Conservation (phyloP, 2,329 filamentous ascomycete genomes). For the Laburnicola sp. region DNA sequence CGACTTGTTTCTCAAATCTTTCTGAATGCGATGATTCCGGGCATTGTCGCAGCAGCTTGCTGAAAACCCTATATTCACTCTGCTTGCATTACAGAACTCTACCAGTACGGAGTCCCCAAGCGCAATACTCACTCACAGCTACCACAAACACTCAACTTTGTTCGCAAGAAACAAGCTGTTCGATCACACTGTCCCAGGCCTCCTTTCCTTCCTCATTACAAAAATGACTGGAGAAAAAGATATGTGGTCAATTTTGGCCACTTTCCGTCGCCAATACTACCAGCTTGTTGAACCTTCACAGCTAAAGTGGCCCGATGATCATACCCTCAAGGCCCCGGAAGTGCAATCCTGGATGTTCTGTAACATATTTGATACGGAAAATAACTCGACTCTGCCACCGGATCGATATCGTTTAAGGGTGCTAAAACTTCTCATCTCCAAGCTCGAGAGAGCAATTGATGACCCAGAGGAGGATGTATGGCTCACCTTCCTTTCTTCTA, state of each 20-base stretch:
- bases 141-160: neutral
- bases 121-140: too few species aligned
- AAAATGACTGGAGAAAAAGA: slow-evolving; percentile 6
- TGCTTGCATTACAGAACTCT: too few species aligned
- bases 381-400: slow-evolving; percentile 62
- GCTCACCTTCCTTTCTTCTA: slow-evolving; percentile 45
- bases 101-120: too few species aligned
- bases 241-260: slow-evolving; percentile 20
- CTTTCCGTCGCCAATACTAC: slow-evolving; percentile 70
- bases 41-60: too few species aligned
- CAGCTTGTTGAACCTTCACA: slow-evolving; percentile 67
- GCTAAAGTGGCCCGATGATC: slow-evolving; percentile 65
- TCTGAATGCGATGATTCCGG: too few species aligned
- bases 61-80: too few species aligned
- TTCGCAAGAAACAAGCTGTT: too few species aligned
- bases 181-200: too few species aligned
- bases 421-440: slow-evolving; percentile 70
- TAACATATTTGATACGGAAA: slow-evolving; percentile 65
- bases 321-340: slow-evolving; percentile 60
- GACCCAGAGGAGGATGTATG: slow-evolving; percentile 86
- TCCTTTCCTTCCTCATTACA: too few species aligned
- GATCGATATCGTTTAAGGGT: slow-evolving; percentile 71
- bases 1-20: too few species aligned
- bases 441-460: slow-evolving; percentile 72
- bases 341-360: slow-evolving; percentile 70